Base-by-base conservation (phyloP, 176 grass and related monocot genomes). In the Tillandsia leiboldiana region DNA sequence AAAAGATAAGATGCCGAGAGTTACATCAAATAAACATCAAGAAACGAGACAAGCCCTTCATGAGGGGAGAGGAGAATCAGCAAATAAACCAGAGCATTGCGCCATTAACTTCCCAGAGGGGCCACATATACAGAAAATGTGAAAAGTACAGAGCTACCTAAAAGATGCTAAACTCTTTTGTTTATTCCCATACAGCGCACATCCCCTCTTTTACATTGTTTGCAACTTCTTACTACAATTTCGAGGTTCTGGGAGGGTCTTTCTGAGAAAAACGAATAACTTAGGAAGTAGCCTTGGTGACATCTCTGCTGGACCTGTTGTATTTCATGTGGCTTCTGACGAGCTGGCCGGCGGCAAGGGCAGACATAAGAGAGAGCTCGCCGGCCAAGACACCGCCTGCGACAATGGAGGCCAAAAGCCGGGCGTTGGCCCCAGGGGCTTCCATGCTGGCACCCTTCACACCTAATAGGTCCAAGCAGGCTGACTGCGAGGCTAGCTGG, bases 251-350 rank as follows among this genome's bases (percentile, higher is more conserved):
- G 17, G 56, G 56, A 22, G 56, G 56, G 22, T 61, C 7, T 61
- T 18, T 48, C 56, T 74, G 49, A 3, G 12, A 26, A 22, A 70
- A 23, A 9, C 22, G 64, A 26, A 49, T 67, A 70, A 23, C 52
- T 84, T 9, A 82, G 49, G 75, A 81, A 61, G 68, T 69, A 59
- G 71, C 59, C 65, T 80, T 74, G 20, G 72, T 1, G 26, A 84
- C 68, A 74, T 88, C 80, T 79, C 79, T 88, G 70, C 82, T 86
- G 65, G 80, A 91, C 58, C 87, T 73, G 61, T 96, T 91, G 77
- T 91, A 96, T 74, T 84, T 88, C 91, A 91, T 96, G 72, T 88
- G 87, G 61, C 85, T 91, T 82, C 83, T 79, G 9, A 96, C 91
- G 76, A 96, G 91, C 63, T 90, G 84, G 12, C 87, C 87, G 15